Base-by-base conservation (phyloP, 2,329 filamentous ascomycete species). In the Penicillium freii region DNA sequence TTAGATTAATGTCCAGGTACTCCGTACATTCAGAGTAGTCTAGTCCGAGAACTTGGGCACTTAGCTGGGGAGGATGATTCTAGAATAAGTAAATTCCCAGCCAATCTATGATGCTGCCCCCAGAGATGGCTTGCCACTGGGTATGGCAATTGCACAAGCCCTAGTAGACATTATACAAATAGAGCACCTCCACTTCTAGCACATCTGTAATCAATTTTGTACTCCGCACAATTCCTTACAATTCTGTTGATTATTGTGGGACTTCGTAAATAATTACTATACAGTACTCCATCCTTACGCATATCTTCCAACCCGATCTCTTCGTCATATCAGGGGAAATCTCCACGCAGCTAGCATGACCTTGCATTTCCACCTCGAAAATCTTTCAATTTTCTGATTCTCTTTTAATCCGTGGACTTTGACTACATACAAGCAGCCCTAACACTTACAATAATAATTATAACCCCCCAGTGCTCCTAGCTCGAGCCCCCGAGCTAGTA, bases 311-410 rank as follows among this genome's bases (percentile, higher is more conserved):
- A 38, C 45, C 56, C 27, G 40, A 54, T 42, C 60, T 47, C 42
- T 58, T 57, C 61, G 48, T 64, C 61, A 59, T 57, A 58, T 62
- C 55, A 62, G 52, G 61, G 51, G 54, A 54, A 55, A 54, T 49
- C 50, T 27, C 43, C 45, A 43, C 49, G 46, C 52, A 48, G 59
- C 53, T 38, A 54, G 36, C 46, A 49, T 55, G 19, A 33, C 50
- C 44, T 44, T 54, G 43, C 44, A 42, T 45, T 36, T 4, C 19
- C 25, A 4, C 11, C 3, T 47, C 38, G 17, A 19, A 38, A 29
- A 40, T 39, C 49, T 54, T 53, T 45, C 11, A 27, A 56, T 39
- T 38, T 44, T 27, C 36, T 21, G 33, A 51, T 43, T 31, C 13
- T 47, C 29, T 13, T n/a, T 17, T 33, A 9, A 34, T n/a, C 31